phyloP scores from a whole-genome alignment of 129 eudicot species.

The Ambrosia artemisiifolia region DNA sequence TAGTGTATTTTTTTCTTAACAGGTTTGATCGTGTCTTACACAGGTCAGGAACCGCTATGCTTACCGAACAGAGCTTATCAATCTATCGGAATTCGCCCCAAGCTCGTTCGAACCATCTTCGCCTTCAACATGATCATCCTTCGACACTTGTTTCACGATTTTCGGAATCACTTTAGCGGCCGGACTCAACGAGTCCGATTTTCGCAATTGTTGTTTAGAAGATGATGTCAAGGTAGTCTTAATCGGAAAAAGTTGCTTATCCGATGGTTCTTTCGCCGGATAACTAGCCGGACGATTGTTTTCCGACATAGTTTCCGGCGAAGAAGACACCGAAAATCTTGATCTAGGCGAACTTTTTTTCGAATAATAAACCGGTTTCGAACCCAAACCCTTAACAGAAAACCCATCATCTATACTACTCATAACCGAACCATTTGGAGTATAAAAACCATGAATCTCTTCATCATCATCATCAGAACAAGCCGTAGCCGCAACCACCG shows the following conservation, averaged over 20 bases:
- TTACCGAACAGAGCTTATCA: constrained; percentile 88
- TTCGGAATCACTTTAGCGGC: constrained; percentile 36
- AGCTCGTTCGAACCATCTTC: constrained; percentile 81
- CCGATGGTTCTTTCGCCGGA: constrained; percentile 41
- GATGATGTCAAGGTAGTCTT: constrained; percentile 17
- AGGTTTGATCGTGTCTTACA: too few relatives aligned
- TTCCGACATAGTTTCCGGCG: constrained; percentile 59
- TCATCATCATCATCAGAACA: constrained; percentile 66
- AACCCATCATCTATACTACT: constrained; percentile 75
- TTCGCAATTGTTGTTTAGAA: constrained; percentile 2
- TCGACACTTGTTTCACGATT: constrained; percentile 31
- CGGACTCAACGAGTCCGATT: constrained; percentile 35
- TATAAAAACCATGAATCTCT: constrained; percentile 72
- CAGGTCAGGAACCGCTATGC: constrained; percentile 11
- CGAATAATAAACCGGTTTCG: constrained; percentile 43
- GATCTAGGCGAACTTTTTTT: constrained; percentile 86
- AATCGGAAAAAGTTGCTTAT: background rate
- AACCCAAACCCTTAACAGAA: constrained; percentile 33
- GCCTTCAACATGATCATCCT: constrained; percentile 24
- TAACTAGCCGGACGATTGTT: constrained; percentile 12
- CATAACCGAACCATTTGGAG: constrained; percentile 76
- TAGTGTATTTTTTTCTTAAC: too few relatives aligned
- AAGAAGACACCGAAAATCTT: constrained; percentile 54
- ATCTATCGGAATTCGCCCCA: constrained; percentile 77
- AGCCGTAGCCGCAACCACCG: constrained; percentile 47